Evolutionary conservation across 2,329 filamentous ascomycete species (phyloP), one percentile per base, ranked within the genome.

Genomic region (Huntiella bhutanensis): DNA sequence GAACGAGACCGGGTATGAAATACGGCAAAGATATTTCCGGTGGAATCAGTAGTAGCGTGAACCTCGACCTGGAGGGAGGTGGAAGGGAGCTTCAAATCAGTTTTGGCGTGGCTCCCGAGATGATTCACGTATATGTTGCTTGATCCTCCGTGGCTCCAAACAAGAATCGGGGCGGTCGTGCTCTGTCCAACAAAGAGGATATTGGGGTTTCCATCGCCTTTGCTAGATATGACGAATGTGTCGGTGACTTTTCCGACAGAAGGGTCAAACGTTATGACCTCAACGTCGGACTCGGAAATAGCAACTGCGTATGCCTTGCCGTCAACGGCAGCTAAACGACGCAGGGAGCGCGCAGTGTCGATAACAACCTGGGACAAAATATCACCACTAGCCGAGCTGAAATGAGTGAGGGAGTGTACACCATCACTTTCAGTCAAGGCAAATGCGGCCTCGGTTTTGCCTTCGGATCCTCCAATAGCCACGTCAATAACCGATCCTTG

Each of bases 21-120:
- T 32, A 95, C 65, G 64, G 95, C 92, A 63, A 93, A 85, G 34
- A 84, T 69, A 40, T 77, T 68, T 56, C 82, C 80, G 28, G 75
- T 63, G 47, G 80, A 68, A 52, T 77, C 76, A 12, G 22, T 19
- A 10, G 85, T 80, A 1, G 82, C 82, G 56, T 92, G 83, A 16
- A 94, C 67, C 47, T 77, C 68, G 44, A 82, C 66, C 3, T 61
- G 59, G 12, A 64, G 58, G 3, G 70, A 66, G 13, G 65, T 66
- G 4, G 63, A 55, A 15, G 65, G 59, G 19, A 77, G 61, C 13
- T 66, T 55, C 49, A 78, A 67, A 46, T 71, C 70, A 53, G 75
- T 70, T 43, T 68, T 67, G 10, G 60, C 62, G 61, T 71, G 75
- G 44, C 68, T 70, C 13, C 75, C 75, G 17, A 88, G 66, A 12